These are phyloP conservation scores for Syncephalis plumigaleata DNA, from an alignment of 371 early-diverging fungal species.

Conservation along the genomic window DNA sequence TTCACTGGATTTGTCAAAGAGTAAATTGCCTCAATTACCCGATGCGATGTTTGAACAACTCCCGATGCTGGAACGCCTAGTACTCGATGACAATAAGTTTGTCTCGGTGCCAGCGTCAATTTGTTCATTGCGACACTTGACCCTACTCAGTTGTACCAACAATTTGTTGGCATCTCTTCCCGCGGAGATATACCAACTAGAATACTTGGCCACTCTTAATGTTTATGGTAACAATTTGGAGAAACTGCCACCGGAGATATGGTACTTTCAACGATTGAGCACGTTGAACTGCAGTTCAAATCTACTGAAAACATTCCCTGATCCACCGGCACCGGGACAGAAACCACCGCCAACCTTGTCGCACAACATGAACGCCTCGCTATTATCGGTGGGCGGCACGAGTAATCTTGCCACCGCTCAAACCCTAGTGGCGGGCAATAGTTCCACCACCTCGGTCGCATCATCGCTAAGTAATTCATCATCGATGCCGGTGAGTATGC, in stretches of 20 bases:
- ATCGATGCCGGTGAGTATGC: neutral
- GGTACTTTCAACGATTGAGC: slow-evolving; percentile 53
- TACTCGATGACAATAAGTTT: slow-evolving; percentile 57
- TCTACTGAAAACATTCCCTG: slow-evolving; percentile 37
- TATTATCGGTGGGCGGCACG: neutral
- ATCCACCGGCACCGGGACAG: slow-evolving; percentile 1
- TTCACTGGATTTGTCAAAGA: slow-evolving; percentile 41
- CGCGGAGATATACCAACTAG: slow-evolving; percentile 32
- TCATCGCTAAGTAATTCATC: neutral
- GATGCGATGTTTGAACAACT: slow-evolving; percentile 36
- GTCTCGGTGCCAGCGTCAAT: slow-evolving; percentile 44
- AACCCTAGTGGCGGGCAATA: neutral
- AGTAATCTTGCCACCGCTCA: neutral
- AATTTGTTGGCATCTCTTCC: slow-evolving; percentile 46
- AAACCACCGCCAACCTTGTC: neutral
- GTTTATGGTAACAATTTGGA: slow-evolving; percentile 54
- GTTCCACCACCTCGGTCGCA: too few species aligned
- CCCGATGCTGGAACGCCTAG: slow-evolving; percentile 30
- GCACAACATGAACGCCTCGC: neutral
- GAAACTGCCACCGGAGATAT: slow-evolving; percentile 66
- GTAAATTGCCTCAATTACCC: slow-evolving; percentile 48
- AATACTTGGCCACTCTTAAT: slow-evolving; percentile 29
- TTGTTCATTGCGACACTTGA: slow-evolving; percentile 27
- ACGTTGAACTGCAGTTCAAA: slow-evolving; percentile 63
- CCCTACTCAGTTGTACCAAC: slow-evolving; percentile 38